Base-by-base conservation (phyloP, 768 basidiomycete species). In the Mycena vitilis region DNA sequence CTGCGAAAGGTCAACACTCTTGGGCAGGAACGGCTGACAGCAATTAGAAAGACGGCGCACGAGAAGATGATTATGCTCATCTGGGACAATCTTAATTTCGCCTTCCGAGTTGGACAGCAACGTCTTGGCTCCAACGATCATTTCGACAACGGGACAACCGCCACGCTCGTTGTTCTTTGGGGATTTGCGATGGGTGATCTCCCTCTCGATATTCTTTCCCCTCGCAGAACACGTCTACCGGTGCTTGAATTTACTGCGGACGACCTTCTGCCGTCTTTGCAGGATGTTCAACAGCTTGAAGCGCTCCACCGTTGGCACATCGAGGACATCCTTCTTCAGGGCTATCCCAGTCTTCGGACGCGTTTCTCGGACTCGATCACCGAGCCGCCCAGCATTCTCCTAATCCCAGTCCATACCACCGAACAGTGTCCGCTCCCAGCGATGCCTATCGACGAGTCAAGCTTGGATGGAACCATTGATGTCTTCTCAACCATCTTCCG, bases 401-500 rank as follows among this genome's bases (percentile, higher is more conserved):
- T 45, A n/a, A 73, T 73, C 30, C 73, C 68, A 1, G n/a, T 73
- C 4, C 72, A 73, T 55, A 66, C 67, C 37, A 70, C 73, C 0
- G 69, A 63, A 8, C 68, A 70, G n/a, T 63, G 55, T 20, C 62
- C 62, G 1, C 37, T 73, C 9, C 72, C 72, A 4, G 60, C 68
- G 4, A 68, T 73, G 72, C 49, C 70, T 5, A 60, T 69, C 15
- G 73, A 73, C 38, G 73, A 73, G 44, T 66, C 68, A 22, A 70
- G 44, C 30, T 40, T 66, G 15, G 64, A 69, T 4, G 72, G 73
- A 9, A 73, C 57, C 0, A 37, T 73, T 2, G 25, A 63, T 1
- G 72, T 73, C 12, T 48, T 22, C 47, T 22, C 13, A 4, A 23
- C 20, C 4, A 48, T 22, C n/a, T 22, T 48, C 9, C 47, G 22